Base-by-base conservation (phyloP, 495 filamentous ascomycete genomes). In the Aspergillus cristatus region DNA sequence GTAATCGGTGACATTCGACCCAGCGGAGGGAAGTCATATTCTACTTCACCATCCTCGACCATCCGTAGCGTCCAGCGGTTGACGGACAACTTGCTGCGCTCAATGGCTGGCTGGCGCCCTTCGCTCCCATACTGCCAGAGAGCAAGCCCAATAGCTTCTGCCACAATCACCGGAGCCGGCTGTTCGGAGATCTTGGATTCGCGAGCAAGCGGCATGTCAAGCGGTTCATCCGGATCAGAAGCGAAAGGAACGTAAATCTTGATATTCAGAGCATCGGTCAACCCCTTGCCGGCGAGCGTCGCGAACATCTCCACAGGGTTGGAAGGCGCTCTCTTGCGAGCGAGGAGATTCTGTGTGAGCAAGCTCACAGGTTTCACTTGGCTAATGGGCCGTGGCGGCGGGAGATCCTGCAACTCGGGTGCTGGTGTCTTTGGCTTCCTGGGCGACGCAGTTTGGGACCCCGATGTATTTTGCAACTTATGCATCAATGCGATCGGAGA, bases 21-120 rank as follows among this genome's bases (percentile, higher is more conserved):
- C 6, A 97, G 66, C 0, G 91, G 76, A 3, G 88, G 89, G 46
- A 99, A 97, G 53, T 99, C 91, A 48, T 86, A 86, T 47, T 99
- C 91, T 3, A 96, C 83, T 51, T 99, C 91, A 7, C 84, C 89
- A 50, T 89, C 84, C 46, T 99, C 91, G 6, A 96, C 85, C 84
- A 99, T 94, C 18, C 88, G 73, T 12, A 99, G 62, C 7, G 80
- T 82, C 90, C 91, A 99, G 51, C 79, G 76, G 49, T 97, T 97
- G 34, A 95, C 82, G 40, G 86, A 90, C 20, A 82, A 60, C 50
- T 86, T 84, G 18, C 76, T 71, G 13, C 67, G 63, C 2, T 76
- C 69, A 10, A 97, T 68, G 2, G 73, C 38, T 11, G 91, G 93
- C 42, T 84, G 74, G 16, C 79, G 67, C 24, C 79, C 76, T 49